Conservation (phyloP, 441 rosid species). For the Erodium moschatum region DNA sequence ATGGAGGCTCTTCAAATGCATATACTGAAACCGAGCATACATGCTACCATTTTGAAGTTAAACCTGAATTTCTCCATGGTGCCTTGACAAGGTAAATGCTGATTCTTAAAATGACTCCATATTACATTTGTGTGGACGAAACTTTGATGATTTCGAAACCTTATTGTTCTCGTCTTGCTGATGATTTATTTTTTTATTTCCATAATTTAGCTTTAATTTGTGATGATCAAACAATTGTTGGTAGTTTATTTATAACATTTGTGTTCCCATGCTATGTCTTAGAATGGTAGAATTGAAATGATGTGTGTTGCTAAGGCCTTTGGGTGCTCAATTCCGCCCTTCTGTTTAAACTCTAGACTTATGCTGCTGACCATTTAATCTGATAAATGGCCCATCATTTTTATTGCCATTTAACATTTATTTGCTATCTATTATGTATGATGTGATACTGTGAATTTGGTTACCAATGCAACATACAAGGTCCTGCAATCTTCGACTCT, state of each 20-base stretch:
- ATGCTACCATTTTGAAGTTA: constrained; percentile 96
- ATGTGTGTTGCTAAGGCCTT: neutral
- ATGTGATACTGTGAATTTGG: neutral
- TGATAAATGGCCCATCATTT: neutral
- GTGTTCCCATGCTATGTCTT: neutral
- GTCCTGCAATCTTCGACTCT: neutral
- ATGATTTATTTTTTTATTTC: neutral
- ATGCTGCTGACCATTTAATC: neutral
- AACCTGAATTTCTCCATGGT: constrained; percentile 71
- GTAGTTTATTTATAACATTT: neutral
- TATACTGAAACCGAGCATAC: constrained; percentile 91
- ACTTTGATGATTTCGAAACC: neutral
- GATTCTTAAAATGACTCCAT: constrained; percentile 15
- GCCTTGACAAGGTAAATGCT: constrained; percentile 66
- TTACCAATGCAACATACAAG: neutral
- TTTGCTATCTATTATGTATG: neutral
- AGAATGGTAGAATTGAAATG: neutral
- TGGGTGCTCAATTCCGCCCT: neutral
- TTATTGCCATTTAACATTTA: neutral
- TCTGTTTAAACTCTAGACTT: neutral
- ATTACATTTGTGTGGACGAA: neutral
- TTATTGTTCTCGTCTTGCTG: neutral
- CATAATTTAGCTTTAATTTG: neutral
- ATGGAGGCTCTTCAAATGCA: constrained; percentile 95
- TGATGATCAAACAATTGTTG: neutral